These are phyloP conservation scores for Thymus quinquecostatus DNA, from an alignment of 257 asterid genomes.

Conservation along the genomic window DNA sequence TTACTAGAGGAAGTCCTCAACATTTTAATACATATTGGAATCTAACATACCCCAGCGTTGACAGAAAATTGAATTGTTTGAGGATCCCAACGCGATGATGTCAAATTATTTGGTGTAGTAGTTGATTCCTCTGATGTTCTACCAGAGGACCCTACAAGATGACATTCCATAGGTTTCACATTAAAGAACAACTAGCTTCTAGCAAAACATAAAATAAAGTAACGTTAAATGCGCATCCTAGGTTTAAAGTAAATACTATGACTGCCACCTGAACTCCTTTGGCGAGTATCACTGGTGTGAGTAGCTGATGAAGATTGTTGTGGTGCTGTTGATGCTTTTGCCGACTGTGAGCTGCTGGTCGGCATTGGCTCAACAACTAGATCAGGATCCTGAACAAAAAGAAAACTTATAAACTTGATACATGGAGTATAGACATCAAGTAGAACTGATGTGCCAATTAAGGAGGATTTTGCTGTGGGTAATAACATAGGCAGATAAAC, in stretches of 20 bases:
- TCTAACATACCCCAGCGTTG: constrained; percentile 88
- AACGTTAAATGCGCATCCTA: constrained; percentile 10
- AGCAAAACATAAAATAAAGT: constrained; percentile 16
- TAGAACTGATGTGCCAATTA: neutral
- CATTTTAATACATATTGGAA: neutral
- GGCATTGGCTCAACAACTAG: constrained; percentile 81
- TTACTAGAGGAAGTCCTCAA: constrained; percentile 14
- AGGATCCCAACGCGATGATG: constrained; percentile 73
- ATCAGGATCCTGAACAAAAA: constrained; percentile 62
- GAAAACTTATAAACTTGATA: constrained; percentile 11
- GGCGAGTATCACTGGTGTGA: constrained; percentile 48
- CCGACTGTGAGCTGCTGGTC: constrained; percentile 54
- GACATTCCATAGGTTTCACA: constrained; percentile 14
- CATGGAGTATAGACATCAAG: neutral
- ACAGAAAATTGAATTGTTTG: constrained; percentile 83
- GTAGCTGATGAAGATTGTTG: constrained; percentile 57
- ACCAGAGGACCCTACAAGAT: constrained; percentile 58
- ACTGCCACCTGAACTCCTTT: constrained; percentile 55
- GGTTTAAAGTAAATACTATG: constrained; percentile 8
- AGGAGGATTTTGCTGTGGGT: neutral
- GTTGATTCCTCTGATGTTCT: constrained; percentile 69
- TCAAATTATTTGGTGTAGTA: constrained; percentile 50
- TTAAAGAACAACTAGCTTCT: constrained; percentile 20
- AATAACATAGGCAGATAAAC: too few species aligned
- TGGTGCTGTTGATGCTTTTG: constrained; percentile 52